phyloP scores from a whole-genome alignment of 2,329 filamentous ascomycete species.

The Ophiocordyceps unilateralis region DNA sequence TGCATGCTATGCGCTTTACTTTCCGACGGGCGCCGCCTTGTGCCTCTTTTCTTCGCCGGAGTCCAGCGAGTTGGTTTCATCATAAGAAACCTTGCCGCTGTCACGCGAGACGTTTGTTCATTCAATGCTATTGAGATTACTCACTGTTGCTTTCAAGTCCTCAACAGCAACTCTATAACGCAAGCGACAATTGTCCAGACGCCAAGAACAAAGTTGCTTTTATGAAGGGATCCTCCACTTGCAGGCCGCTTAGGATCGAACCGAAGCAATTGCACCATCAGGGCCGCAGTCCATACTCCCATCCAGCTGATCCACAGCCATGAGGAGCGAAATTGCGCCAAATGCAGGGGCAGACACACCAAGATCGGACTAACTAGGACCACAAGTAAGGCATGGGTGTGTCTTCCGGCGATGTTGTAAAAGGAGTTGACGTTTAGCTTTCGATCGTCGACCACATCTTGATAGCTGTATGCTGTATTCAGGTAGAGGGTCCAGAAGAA shows the following conservation, averaged over 20 bases:
- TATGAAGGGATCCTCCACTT: conserved; percentile 7
- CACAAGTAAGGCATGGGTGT: background rate
- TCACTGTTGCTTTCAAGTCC: background rate
- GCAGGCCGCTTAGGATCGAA: conserved; percentile 7
- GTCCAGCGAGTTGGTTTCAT: no score
- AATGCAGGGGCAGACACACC: background rate
- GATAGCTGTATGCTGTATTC: conserved; percentile 10
- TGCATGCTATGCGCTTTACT: no score
- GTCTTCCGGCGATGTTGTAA: conserved; percentile 1
- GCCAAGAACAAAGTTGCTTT: conserved; percentile 7
- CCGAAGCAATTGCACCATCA: conserved; percentile 4
- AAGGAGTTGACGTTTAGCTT: conserved; percentile 9
- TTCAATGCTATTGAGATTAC: no score
- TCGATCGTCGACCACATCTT: conserved; percentile 8
- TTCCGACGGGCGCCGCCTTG: no score
- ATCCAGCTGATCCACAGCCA: conserved; percentile 2
- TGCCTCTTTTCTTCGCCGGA: no score
- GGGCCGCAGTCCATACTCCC: conserved; percentile 1
- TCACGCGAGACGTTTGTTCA: no score
- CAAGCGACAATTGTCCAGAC: conserved; percentile 6
- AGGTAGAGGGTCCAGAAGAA: conserved; percentile 12
- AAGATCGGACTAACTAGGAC: background rate
- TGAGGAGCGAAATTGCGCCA: background rate
- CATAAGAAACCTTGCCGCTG: no score
- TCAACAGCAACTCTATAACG: conserved; percentile 6